Evolutionary conservation across 2,329 filamentous ascomycete species (phyloP).

Genomic region (Colletotrichum sansevieriae): DNA sequence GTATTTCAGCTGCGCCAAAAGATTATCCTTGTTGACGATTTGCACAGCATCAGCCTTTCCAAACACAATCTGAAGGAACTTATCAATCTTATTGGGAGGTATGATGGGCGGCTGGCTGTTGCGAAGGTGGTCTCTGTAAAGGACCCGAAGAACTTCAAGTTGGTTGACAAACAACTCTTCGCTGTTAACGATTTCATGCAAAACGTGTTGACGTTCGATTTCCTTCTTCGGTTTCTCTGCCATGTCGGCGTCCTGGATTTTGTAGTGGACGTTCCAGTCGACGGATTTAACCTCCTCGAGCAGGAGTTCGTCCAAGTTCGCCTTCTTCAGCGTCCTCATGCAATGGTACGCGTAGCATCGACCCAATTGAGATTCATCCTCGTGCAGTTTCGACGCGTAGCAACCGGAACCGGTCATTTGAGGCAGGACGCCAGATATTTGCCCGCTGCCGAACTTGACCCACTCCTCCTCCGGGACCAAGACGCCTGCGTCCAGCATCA

Average conservation of each 20-base stretch:
- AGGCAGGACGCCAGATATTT: slow-evolving; percentile 90
- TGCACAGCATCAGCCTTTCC: slow-evolving; percentile 91
- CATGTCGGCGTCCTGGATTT: slow-evolving; percentile 81
- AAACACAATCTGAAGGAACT: slow-evolving; percentile 88
- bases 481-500: slow-evolving; percentile 84
- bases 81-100: slow-evolving; percentile 79
- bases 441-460: slow-evolving; percentile 89
- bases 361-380: slow-evolving; percentile 71
- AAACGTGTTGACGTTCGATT: slow-evolving; percentile 89
- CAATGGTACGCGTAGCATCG: slow-evolving; percentile 96
- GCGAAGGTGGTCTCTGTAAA: slow-evolving; percentile 87
- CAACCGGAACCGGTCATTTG: slow-evolving; percentile 93
- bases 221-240: slow-evolving; percentile 85
- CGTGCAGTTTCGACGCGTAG: slow-evolving; percentile 88
- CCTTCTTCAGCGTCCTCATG: slow-evolving; percentile 93
- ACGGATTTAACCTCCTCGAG: slow-evolving; percentile 78
- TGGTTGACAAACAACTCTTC: slow-evolving; percentile 94
- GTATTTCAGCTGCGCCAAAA: slow-evolving; percentile 95
- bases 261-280: slow-evolving; percentile 93
- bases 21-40: slow-evolving; percentile 90
- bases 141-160: slow-evolving; percentile 83
- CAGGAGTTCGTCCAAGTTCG: slow-evolving; percentile 83
- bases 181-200: slow-evolving; percentile 95
- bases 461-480: slow-evolving; percentile 94
- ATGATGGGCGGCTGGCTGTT: slow-evolving; percentile 84